Evolutionary conservation across 106 monocot species (phyloP), one percentile per base, ranked within the genome.

Genomic region (Apostasia shenzhenica): DNA sequence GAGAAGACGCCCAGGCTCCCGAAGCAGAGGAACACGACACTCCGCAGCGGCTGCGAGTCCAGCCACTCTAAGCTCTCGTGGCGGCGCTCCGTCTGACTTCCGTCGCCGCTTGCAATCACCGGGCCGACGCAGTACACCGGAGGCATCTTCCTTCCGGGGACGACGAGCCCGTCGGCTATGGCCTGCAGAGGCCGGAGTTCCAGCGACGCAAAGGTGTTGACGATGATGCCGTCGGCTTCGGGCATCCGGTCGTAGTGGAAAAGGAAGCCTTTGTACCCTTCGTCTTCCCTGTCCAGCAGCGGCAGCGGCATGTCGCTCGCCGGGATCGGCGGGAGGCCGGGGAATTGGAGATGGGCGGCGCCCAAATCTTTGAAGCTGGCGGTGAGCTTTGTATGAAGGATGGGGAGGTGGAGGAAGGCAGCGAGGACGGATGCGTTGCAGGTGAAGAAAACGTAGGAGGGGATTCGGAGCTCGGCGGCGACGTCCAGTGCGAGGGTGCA

Each of bases 21-120:
- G 60, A 91, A 91, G 70, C 82, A 78, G 63, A 91, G 70, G 72
- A 91, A 91, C 40, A 87, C 81, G 2, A 91, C 91, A 58, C 91
- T 91, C 13, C 51, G 68, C 26, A 48, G 53, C 0, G 88, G 92
- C 48, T 83, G 88, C 5, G 42, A 12, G 72, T 92, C 83, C 26
- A 92, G 77, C 92, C 88, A 92, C 14, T 26, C 5, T 7, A 92
- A 46, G 64, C 81, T 83, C 42, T 79, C 73, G 39, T 71, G 73
- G 1, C 37, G 65, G 14, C 5, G 1, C 48, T 65, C 45, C 13
- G 65, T 3, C 26, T 65, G 65, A 9, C 50, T 48, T 1, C 11
- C 12, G 9, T 54, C 53, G 6, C 54, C 52, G 1, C 9, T 41
- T 14, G 14, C 6, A 13, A 51, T 60, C 6, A 75, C n/a, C 14